Evolutionary conservation across 768 basidiomycete species (phyloP).

Genomic region (Russula sp.): DNA sequence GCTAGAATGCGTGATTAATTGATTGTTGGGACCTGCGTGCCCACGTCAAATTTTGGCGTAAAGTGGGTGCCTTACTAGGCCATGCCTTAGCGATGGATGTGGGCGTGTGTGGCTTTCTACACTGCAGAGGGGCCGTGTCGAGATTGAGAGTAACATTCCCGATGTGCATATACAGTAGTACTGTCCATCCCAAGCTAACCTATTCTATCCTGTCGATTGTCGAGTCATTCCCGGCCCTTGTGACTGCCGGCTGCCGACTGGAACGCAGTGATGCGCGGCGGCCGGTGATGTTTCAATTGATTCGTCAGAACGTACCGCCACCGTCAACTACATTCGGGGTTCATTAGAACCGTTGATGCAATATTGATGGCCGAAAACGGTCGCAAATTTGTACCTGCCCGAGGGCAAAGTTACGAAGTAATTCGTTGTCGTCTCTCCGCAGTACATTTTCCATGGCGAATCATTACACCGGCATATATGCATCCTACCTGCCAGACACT

Average conservation of each 20-base stretch:
- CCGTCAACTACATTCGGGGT: too few relatives aligned
- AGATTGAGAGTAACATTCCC: too few relatives aligned
- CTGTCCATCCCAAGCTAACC: too few relatives aligned
- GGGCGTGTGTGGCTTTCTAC: not conserved
- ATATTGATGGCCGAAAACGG: not conserved
- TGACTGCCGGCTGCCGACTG: too few relatives aligned
- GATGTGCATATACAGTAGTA: too few relatives aligned
- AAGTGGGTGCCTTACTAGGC: not conserved
- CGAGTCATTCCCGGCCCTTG: too few relatives aligned
- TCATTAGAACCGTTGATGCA: too few relatives aligned
- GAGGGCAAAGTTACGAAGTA: not conserved
- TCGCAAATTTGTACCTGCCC: not conserved
- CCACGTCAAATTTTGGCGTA: not conserved
- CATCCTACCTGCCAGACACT: not conserved
- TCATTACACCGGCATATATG: not conserved
- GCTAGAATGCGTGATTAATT: slow-evolving; percentile 85
- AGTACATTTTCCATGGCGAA: slow-evolving; percentile 7
- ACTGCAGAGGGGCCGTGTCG: not conserved
- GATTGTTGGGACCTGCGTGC: not conserved
- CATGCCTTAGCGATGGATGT: not conserved
- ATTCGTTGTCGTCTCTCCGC: not conserved
- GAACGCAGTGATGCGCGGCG: not conserved
- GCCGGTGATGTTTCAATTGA: slow-evolving; percentile 5
- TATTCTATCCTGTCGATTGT: not conserved
- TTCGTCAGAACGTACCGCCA: not conserved